Base-by-base conservation (phyloP, 495 filamentous ascomycete genomes). In the Penicillium argentinense region DNA sequence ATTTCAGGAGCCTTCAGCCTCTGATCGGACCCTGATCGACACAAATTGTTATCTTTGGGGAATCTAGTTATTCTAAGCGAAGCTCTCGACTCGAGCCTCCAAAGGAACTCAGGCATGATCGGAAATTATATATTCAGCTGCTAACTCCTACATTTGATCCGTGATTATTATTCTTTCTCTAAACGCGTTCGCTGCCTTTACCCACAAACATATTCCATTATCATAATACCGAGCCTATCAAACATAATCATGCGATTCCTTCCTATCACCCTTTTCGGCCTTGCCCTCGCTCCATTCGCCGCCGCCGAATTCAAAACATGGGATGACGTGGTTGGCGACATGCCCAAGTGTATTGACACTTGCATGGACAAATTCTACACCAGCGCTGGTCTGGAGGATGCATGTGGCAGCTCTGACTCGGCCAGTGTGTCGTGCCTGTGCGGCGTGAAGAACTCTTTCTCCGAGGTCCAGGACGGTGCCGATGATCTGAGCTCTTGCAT, bases 331-430 rank as follows among this genome's bases (percentile, higher is more conserved):
- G 42, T 45, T 2, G 42, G 42, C 5, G 42, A 45, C 29, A 29
- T 45, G 9, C 42, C 30, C 8, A 28, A 45, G 19, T 45, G 42
- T 21, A 45, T 36, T 5, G 36, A 45, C 19, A 34, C 28, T 3
- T 45, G 42, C 24, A 11, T 36, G 2, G 18, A 26, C 42, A 21
- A 45, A 17, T 45, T 34, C 29, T 45, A 45, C 21, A 36, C 23
- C 18, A 8, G 21, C 19, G 12, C 29, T 13, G 42, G 42, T 26
- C 42, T 45, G 6, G 21, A 45, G 13, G 21, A 14, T 13, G 25
- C 34, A 14, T 45, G 42, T 16, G 42, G 42, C 23, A 45, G 42
- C 13, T 2, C 29, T 21, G 42, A 45, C 9, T 4, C n/a, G 0
- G 30, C 29, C 22, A 36, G 16, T 16, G 1, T 34, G 19, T 18